A percentile compares a stretch with the other conserved stretches of the same genome.
These are phyloP conservation scores for Epicoccum sorghinum DNA, from an alignment of 2,329 filamentous ascomycete genomes.

Conservation along the genomic window DNA sequence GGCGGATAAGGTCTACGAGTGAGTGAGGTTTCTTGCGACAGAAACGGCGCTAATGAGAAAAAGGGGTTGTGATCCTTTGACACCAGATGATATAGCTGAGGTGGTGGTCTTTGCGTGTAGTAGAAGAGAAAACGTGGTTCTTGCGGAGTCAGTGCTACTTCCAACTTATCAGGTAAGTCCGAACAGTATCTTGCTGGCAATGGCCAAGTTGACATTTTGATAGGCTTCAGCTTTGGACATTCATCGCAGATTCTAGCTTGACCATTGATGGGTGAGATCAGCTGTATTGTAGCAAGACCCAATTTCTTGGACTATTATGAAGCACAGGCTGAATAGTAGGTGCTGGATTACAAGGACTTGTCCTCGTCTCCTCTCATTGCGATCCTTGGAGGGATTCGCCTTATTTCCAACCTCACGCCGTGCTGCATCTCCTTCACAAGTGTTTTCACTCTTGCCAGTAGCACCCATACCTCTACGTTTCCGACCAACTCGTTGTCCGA, in stretches of 20 bases:
- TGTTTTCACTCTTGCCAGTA: not conserved
- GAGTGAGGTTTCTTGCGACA: not conserved
- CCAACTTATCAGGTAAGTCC: constrained; percentile 79
- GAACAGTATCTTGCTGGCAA: too few relatives aligned
- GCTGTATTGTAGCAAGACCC: too few relatives aligned
- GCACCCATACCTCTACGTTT: not conserved
- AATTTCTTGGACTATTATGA: too few relatives aligned
- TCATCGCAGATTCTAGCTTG: too few relatives aligned
- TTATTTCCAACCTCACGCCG: not conserved
- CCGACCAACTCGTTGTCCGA: not conserved
- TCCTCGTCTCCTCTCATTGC: too few relatives aligned
- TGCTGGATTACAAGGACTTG: too few relatives aligned
- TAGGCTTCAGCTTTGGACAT: not conserved
- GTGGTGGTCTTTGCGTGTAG: constrained; percentile 82
- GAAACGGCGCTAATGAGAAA: constrained; percentile 2
- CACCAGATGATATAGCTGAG: constrained; percentile 88
- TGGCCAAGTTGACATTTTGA: too few relatives aligned
- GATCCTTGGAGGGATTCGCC: too few relatives aligned
- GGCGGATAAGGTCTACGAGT: constrained; percentile 83
- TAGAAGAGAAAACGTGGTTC: constrained; percentile 81
- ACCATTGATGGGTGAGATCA: too few relatives aligned
- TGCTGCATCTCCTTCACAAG: not conserved
- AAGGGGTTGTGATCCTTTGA: constrained; percentile 71
- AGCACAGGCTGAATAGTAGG: too few relatives aligned
- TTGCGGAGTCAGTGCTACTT: constrained; percentile 82